phyloP scores from a whole-genome alignment of 2,329 filamentous ascomycete species.

The Epichloe festucae region DNA sequence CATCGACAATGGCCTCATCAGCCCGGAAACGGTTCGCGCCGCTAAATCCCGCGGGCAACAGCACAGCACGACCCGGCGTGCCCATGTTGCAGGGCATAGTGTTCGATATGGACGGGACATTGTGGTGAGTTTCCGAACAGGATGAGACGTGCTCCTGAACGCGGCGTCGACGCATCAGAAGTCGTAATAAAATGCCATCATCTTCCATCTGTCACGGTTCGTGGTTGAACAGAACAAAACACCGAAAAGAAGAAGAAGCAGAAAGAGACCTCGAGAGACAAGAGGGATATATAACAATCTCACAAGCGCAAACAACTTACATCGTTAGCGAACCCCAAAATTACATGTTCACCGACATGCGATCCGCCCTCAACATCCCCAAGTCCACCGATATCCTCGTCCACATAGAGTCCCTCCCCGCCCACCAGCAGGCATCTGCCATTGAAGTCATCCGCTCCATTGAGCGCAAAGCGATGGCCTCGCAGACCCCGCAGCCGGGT shows the following conservation, averaged over 20 bases:
- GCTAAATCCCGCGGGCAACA: conserved; percentile 25
- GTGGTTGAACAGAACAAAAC: too few species aligned
- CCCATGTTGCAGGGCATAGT: conserved; percentile 49
- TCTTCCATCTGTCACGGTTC: too few species aligned
- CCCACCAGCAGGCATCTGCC: conserved; percentile 45
- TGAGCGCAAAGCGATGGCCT: conserved; percentile 67
- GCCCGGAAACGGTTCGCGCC: conserved; percentile 42
- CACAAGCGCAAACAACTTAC: neutral
- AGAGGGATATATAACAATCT: too few species aligned
- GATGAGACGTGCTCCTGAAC: too few species aligned
- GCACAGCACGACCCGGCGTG: conserved; percentile 15
- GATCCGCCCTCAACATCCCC: conserved; percentile 56
- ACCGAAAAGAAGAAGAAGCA: too few species aligned
- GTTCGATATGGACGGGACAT: conserved; percentile 91
- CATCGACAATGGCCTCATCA: conserved; percentile 29
- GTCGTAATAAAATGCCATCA: too few species aligned
- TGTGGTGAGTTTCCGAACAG: conserved; percentile 47
- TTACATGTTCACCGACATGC: conserved; percentile 93
- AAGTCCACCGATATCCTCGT: conserved; percentile 73
- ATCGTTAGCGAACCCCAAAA: conserved; percentile 65
- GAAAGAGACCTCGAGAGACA: rapidly evolving
- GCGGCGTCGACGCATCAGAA: too few species aligned
- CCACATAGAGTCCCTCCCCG: conserved; percentile 65
- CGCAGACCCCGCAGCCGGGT: conserved; percentile 72
- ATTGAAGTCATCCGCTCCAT: conserved; percentile 64